A percentile compares a stretch with the other conserved stretches of the same genome.
Evolutionary conservation across 805 yeast genomes (phyloP).

Genomic region (Zygosaccharomyces gambellarensis): DNA sequence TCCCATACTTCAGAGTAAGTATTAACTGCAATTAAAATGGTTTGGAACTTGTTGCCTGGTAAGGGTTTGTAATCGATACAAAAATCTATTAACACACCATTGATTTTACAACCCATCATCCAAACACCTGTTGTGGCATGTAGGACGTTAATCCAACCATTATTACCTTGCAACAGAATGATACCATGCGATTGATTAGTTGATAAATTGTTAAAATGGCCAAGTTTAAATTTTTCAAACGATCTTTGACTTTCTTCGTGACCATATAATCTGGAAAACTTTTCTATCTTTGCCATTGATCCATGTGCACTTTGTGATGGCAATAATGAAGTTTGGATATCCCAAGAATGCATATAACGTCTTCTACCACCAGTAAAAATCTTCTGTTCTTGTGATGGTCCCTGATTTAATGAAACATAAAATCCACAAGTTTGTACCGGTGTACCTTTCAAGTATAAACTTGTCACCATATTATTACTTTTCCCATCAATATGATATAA

Average conservation of each 20-base stretch:
- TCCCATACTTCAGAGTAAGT: conserved; percentile 88
- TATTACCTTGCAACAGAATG: conserved; percentile 73
- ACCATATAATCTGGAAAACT: conserved; percentile 85
- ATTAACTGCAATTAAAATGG: conserved; percentile 55
- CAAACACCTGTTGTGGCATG: conserved; percentile 80
- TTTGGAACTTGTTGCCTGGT: conserved; percentile 25
- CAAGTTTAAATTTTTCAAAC: conserved; percentile 78
- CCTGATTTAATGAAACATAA: conserved; percentile 24
- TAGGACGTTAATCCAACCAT: conserved; percentile 86
- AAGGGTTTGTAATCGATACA: conserved; percentile 34
- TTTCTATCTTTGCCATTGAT: conserved; percentile 53
- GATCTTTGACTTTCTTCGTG: conserved; percentile 80
- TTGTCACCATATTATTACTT: conserved; percentile 71
- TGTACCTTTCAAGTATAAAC: conserved; percentile 69
- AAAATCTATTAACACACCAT: conserved; percentile 80
- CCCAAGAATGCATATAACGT: conserved; percentile 89
- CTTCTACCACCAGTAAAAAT: conserved; percentile 87
- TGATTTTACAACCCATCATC: conserved; percentile 80
- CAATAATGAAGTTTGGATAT: conserved; percentile 53
- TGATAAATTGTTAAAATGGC: conserved; percentile 37
- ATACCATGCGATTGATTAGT: conserved; percentile 47
- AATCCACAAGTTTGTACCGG: conserved; percentile 69
- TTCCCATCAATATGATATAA: conserved; percentile 90
- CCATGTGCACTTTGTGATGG: conserved; percentile 11
- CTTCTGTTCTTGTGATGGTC: conserved; percentile 38